Base-by-base conservation (phyloP, 1,284 basidiomycete species). In the Sporisorium graminicola region DNA sequence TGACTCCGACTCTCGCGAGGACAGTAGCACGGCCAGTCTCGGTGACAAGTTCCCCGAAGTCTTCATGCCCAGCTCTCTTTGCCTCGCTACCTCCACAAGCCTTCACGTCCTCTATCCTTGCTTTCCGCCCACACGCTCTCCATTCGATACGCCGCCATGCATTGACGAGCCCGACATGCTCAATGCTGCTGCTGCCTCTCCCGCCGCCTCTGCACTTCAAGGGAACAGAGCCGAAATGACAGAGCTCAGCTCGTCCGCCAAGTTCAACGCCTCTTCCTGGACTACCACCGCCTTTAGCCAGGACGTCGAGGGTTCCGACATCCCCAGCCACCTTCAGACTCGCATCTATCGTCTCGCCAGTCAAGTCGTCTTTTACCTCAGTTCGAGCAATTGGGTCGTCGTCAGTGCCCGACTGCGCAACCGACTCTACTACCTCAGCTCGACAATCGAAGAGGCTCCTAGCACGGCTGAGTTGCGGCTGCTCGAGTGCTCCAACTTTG, bases 301-400 rank as follows among this genome's bases (percentile, higher is more conserved):
- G 14, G 78, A 75, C 20, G 57, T 64, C 43, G 71, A 69, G 29
- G 60, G 61, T n/a, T 65, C 64, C 33, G 78, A 80, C 40, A 63
- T 70, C 3, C 64, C 68, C 37, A 63, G 49, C 33, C 60, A 74
- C 24, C 66, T 80, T 5, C 60, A 70, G 35, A 73, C 75, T 18
- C 60, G 66, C 54, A 87, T 89, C 78, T 86, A 86, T 22, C 83
- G 86, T 54, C 84, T 86, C 56, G 85, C 87, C 7, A 92, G 93
- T 14, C 90, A 91, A 51, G 91, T 96, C 78, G 89, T 97, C 47
- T 95, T 93, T 85, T 92, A 93, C 83, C 89, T 98, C 16, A 95
- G 94, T 8, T 91, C 93, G 0, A 93, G 93, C 22, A 97, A 98
- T 83, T 98, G 95, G 94, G 87, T 88, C 35, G 89, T 93, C 9